Base-by-base conservation (phyloP, 2,329 filamentous ascomycete genomes). In the Sarocladium oryzae region DNA sequence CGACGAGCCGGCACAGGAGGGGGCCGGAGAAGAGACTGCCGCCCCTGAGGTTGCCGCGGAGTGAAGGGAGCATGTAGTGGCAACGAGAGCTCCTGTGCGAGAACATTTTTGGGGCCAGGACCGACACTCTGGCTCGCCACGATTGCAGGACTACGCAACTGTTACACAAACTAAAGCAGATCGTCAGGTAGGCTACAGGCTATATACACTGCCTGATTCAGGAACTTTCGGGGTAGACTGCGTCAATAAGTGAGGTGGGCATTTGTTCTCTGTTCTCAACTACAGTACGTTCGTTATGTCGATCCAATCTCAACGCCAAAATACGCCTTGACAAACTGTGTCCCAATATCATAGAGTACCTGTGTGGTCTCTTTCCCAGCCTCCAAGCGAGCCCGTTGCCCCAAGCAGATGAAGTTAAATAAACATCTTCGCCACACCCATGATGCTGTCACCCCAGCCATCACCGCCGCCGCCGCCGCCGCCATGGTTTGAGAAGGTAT, bases 391-490 rank as follows among this genome's bases (percentile, higher is more conserved):
- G 13, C 13, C 7, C 13, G 7, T 30, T 30, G 7, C 28, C 28
- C 7, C 28, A 30, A 37, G 11, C 35, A 37, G 35, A 9, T 18
- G 16, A 9, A 32, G n/a, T 49, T 20, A 73, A 49, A 70, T 69
- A 56, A 74, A 75, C 57, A 71, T 68, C 59, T 69, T 72, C 48
- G 69, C 68, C 41, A 74, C 62, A 30, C 62, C 63, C 38, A 61
- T 61, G 50, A 74, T 61, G 3, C 69, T 63, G 3, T 65, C 63
- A 5, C 64, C 60, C 55, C 71, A 66, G 21, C 65, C 61, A 35
- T 63, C 62, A 20, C 58, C 56, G 3, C 64, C 60, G 32, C 61
- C 56, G 48, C n/a, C n/a, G n/a, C 62, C 55, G 28, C 61, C 56
- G 48, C 56, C 54, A 8, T 55, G 53, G 16, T 59, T 48, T 23